phyloP scores from a whole-genome alignment of 805 yeast species.

The Candida maris region DNA sequence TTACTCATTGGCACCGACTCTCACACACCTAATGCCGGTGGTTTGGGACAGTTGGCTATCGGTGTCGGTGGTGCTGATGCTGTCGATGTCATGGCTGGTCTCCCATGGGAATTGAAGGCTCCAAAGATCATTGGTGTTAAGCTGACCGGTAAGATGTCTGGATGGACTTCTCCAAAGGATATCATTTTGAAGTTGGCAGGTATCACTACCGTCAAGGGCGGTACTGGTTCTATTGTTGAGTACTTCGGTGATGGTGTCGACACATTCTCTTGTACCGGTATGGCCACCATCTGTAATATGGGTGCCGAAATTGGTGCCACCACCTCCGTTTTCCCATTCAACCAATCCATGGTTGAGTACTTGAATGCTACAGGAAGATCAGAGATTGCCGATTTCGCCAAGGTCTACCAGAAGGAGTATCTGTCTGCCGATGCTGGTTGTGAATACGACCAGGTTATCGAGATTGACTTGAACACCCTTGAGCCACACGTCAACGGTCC shows the following conservation, averaged over 20 bases:
- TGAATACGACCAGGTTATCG: slow-evolving; percentile 88
- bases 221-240: slow-evolving; percentile 95
- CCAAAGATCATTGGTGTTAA: slow-evolving; percentile 94
- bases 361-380: slow-evolving; percentile 80
- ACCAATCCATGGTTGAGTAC: slow-evolving; percentile 46
- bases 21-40: slow-evolving; percentile 99
- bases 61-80: slow-evolving; percentile 99
- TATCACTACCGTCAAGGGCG: slow-evolving; percentile 90
- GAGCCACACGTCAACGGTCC: slow-evolving; percentile 98
- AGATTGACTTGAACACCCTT: slow-evolving; percentile 77
- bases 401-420: slow-evolving; percentile 40
- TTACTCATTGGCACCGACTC: slow-evolving; percentile 98
- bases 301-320: slow-evolving; percentile 99
- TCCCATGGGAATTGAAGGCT: slow-evolving; percentile 98
- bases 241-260: slow-evolving; percentile 95
- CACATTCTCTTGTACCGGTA: slow-evolving; percentile 91
- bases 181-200: slow-evolving; percentile 93
- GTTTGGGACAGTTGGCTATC: slow-evolving; percentile 95
- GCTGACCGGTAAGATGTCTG: slow-evolving; percentile 81
- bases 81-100: slow-evolving; percentile 93
- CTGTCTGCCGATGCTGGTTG: slow-evolving; percentile 84
- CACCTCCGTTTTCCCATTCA: slow-evolving; percentile 95
- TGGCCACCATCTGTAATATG: slow-evolving; percentile 99
- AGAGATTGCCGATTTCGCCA: slow-evolving; percentile 77
- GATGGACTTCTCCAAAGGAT: slow-evolving; percentile 98